Conservation (phyloP, 2,329 filamentous ascomycete genomes). For the Pestalotiopsis sp. region DNA sequence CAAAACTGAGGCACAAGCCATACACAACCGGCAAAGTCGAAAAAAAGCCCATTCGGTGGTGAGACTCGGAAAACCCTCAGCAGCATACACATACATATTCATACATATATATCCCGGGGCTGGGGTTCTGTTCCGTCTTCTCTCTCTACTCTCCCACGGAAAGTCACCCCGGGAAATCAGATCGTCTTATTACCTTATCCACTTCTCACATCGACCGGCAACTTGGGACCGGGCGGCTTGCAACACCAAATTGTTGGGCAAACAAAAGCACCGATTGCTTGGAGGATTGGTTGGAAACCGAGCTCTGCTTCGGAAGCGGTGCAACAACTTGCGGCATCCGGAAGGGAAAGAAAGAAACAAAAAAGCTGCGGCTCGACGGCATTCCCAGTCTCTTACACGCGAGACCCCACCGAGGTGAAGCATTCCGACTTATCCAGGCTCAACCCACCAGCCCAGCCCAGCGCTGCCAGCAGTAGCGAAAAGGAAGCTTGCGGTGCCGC, state of each 20-base stretch:
- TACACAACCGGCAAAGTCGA: neutral
- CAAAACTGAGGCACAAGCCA: neutral
- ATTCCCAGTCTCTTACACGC: neutral
- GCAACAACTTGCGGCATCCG: neutral
- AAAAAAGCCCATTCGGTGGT: neutral
- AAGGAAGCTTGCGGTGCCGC: constrained; percentile 9
- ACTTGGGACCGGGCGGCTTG: neutral
- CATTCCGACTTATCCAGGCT: neutral
- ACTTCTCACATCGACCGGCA: constrained; percentile 2
- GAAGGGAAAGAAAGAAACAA: neutral
- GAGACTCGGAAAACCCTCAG: neutral
- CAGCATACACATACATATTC: neutral
- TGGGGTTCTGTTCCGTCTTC: neutral
- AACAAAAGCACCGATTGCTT: neutral
- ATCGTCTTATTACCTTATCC: neutral
- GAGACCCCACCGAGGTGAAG: neutral
- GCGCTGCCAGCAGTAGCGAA: neutral
- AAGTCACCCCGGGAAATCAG: neutral
- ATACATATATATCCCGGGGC: neutral
- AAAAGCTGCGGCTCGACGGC: constrained; percentile 3
- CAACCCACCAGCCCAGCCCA: neutral
- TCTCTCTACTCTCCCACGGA: neutral
- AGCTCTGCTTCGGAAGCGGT: neutral
- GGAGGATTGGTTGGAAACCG: neutral
- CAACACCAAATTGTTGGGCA: constrained; percentile 2